These are phyloP conservation scores for Umbelopsis sp. DNA, from an alignment of 192 early-diverging fungal genomes.

Conservation along the genomic window DNA sequence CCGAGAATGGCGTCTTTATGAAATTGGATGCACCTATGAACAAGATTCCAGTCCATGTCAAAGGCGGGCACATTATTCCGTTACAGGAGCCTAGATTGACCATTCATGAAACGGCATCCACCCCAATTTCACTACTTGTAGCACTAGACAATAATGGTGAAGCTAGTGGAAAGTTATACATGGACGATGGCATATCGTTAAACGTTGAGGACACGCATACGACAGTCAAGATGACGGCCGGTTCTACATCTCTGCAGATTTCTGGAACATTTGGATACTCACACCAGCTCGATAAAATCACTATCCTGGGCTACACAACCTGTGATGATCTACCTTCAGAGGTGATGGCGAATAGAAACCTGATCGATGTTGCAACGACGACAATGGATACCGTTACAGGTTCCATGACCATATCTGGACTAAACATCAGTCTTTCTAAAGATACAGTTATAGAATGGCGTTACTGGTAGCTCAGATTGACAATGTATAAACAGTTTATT, in stretches of 20 bases:
- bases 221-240: slow-evolving; percentile 14
- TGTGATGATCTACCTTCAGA: neutral
- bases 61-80: slow-evolving; percentile 61
- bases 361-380: neutral
- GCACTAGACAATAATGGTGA: slow-evolving; percentile 50
- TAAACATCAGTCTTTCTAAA: neutral
- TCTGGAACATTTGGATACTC: slow-evolving; percentile 33
- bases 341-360: neutral
- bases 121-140: slow-evolving; percentile 51
- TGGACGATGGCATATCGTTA: slow-evolving; percentile 64
- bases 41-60: slow-evolving; percentile 62
- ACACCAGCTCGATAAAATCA: neutral
- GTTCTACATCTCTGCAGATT: slow-evolving; percentile 12
- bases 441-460: neutral
- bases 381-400: neutral
- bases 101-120: slow-evolving; percentile 43
- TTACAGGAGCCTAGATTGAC: slow-evolving; percentile 52
- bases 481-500: neutral
- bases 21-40: slow-evolving; percentile 51
- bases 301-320: neutral
- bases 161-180: slow-evolving; percentile 56
- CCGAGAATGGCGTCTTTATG: neutral
- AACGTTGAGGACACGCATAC: slow-evolving; percentile 21
- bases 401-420: neutral
- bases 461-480: neutral